These are phyloP conservation scores for Calonectria pauciramosa DNA, from an alignment of 2,329 filamentous ascomycete genomes.

Conservation along the genomic window DNA sequence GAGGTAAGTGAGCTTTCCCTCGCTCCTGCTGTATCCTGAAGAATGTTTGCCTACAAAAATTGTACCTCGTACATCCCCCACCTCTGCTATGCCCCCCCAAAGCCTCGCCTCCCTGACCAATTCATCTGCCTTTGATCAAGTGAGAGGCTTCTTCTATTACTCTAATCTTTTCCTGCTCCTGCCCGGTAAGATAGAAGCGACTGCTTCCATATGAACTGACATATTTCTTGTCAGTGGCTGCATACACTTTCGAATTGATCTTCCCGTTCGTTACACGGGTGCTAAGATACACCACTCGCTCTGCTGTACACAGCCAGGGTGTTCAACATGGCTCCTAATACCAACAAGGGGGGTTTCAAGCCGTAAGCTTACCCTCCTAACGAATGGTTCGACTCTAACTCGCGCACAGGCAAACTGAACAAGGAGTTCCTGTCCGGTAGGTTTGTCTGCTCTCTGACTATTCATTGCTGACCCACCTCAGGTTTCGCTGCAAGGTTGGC, in stretches of 20 bases:
- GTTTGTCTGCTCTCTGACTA: too few relatives aligned
- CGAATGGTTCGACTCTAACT: background rate
- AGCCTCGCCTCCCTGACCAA: background rate
- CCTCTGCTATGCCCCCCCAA: background rate
- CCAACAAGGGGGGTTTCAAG: constrained; percentile 22
- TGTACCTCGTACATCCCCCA: background rate
- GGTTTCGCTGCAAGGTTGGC: constrained; percentile 53
- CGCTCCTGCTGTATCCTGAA: background rate
- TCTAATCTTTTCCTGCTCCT: background rate
- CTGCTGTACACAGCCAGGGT: background rate
- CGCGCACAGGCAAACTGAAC: constrained; percentile 18
- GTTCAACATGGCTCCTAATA: constrained; percentile 25
- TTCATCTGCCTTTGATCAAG: background rate
- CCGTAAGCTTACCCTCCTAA: constrained; percentile 29
- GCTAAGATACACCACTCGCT: background rate
- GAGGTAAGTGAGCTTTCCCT: background rate
- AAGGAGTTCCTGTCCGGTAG: constrained; percentile 29
- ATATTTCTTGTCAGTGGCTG: background rate
- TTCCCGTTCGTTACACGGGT: background rate
- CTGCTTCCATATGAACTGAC: background rate
- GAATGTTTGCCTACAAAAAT: background rate
- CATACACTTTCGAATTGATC: background rate
- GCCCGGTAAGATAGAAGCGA: background rate
- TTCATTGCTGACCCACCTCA: constrained; percentile 30
- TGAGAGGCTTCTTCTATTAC: background rate